Evolutionary conservation across 1,139 yeast species (phyloP), one percentile per base, ranked within the genome.

Genomic region (Sugiyamaella grinbergsii): DNA sequence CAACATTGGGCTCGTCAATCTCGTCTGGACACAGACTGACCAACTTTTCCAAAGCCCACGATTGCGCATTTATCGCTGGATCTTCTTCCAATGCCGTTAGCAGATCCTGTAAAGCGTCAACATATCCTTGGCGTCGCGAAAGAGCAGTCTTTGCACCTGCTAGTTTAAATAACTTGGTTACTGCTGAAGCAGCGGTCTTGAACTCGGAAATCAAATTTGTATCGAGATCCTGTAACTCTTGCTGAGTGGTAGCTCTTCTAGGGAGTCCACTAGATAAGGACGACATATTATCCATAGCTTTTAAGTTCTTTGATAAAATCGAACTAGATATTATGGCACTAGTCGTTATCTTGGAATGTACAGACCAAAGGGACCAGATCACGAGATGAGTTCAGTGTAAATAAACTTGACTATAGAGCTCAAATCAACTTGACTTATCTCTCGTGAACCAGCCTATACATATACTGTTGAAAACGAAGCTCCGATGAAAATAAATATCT

Each of bases 151-250:
- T 55, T 22, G 62, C 58, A 10, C 63, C 58, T 24, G 64, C 54
- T 19, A 64, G 59, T 44, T 64, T 65, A 58, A 60, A 62, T 51
- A 65, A 57, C 55, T 61, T 58, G 31, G 67, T 58, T 29, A 65
- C 63, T 15, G 68, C 60, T 47, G 60, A 54, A 16, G 68, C 70
- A 11, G 68, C 67, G 15, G 60, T 55, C 42, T 61, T 63, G 54
- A 62, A 64, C 54, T 62, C 66, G 19, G 47, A 33, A 8, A 55
- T 51, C 26, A 60, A 49, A 31, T 53, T 50, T 11, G 51, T 39
- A 42, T 54, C 60, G 36, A 50, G 37, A 23, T 51, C 51, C 43
- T 42, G 48, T 16, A 51, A 41, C 41, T 51, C 49, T 33, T 53
- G 51, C 34, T 51, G 46, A 16, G 54, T 45, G 11, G 51, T 40